Percentiles rank a stretch among this genome's conserved stretches.
Conservation (phyloP, 1,284 basidiomycete species). For the Dichomitus squalens region DNA sequence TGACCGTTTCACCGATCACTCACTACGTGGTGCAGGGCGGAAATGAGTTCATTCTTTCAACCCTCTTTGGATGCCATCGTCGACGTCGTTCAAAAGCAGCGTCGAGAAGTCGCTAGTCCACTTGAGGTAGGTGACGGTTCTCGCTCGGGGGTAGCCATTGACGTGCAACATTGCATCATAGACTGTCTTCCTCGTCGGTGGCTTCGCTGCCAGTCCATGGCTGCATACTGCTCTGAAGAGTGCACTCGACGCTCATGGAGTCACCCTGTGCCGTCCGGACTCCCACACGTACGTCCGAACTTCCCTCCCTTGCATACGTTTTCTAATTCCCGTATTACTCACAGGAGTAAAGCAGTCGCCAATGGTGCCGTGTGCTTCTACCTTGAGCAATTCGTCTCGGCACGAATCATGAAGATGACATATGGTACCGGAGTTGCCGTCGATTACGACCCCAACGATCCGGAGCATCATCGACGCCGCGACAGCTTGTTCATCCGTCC, state of each 20-base stretch:
- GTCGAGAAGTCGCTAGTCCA: background rate
- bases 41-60: slow-evolving; percentile 43
- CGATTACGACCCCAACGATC: slow-evolving; percentile 31
- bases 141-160: no score
- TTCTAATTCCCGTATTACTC: background rate
- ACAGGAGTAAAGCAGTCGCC: slow-evolving; percentile 36
- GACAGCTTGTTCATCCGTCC: slow-evolving; percentile 27
- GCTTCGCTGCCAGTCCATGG: slow-evolving; percentile 43
- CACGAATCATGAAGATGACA: slow-evolving; percentile 36
- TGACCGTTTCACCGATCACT: no score
- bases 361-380: slow-evolving; percentile 40
- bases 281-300: slow-evolving; percentile 45
- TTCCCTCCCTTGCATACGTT: background rate
- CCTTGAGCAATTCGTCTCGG: slow-evolving; percentile 38
- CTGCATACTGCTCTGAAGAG: slow-evolving; percentile 33
- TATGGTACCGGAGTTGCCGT: slow-evolving; percentile 36
- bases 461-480: slow-evolving; percentile 35
- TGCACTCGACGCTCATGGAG: slow-evolving; percentile 30
- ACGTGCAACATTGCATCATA: slow-evolving; percentile 19
- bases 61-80: slow-evolving; percentile 40
- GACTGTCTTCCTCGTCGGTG: slow-evolving; percentile 43
- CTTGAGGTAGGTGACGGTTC: slow-evolving; percentile 11
- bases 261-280: slow-evolving; percentile 47
- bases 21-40: slow-evolving; percentile 28
- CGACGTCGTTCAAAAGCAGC: slow-evolving; percentile 36